phyloP scores from a whole-genome alignment of 2,329 filamentous ascomycete species.

The Bipolaris victoriae region DNA sequence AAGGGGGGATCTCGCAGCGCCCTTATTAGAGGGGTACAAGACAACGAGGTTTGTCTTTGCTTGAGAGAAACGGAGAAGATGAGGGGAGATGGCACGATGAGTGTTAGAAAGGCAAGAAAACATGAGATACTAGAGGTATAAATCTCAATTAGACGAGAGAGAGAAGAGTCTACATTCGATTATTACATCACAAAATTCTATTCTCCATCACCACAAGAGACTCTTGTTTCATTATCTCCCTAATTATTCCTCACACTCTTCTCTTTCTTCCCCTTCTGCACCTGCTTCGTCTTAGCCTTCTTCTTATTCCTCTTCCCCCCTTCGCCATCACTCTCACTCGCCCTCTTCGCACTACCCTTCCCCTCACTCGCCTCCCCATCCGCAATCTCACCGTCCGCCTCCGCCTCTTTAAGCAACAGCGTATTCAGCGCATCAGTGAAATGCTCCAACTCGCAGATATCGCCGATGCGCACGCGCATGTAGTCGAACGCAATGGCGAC shows the following conservation, averaged over 20 bases:
- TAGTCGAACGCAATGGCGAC: conserved; percentile 79
- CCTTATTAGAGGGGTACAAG: no score
- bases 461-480: conserved; percentile 74
- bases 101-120: no score
- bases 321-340: conserved; percentile 36
- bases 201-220: no score
- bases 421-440: conserved; percentile 66
- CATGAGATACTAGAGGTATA: no score
- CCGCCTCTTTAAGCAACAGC: conserved; percentile 55
- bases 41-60: no score
- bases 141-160: no score
- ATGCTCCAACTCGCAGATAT: conserved; percentile 70
- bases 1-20: no score
- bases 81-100: no score
- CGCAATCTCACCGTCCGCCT: conserved; percentile 22
- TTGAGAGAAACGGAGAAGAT: no score
- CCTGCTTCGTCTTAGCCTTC: conserved; percentile 33
- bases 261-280: conserved; percentile 32
- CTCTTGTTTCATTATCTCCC: background rate
- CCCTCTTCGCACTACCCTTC: conserved; percentile 40
- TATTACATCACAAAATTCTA: no score
- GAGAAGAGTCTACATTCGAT: no score
- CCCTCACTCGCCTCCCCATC: conserved; percentile 20
- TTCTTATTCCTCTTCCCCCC: conserved; percentile 29
- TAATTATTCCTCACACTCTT: conserved; percentile 42